These are phyloP conservation scores for Nicotiana obtusifolia DNA, from an alignment of 257 asterid species.

Conservation along the genomic window DNA sequence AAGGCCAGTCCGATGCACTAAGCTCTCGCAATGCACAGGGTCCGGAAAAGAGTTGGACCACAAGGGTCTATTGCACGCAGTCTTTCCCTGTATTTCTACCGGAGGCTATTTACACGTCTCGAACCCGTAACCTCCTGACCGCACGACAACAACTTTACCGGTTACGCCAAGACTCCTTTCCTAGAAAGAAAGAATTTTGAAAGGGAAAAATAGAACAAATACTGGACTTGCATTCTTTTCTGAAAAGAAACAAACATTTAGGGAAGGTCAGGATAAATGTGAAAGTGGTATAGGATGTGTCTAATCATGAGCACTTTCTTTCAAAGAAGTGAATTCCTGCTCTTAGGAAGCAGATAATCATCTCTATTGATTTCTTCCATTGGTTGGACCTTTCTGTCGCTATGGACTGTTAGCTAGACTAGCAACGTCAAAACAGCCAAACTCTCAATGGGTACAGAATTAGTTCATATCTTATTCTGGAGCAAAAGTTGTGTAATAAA, in stretches of 20 bases:
- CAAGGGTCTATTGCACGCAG: too few relatives aligned
- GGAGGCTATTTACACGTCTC: too few relatives aligned
- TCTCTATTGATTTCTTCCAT: not conserved
- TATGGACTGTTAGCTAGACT: not conserved
- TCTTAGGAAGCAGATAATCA: not conserved
- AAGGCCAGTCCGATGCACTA: too few relatives aligned
- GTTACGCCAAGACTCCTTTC: too few relatives aligned
- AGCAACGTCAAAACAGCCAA: not conserved
- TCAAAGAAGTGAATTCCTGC: not conserved
- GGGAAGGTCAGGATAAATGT: not conserved
- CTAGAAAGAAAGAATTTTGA: too few relatives aligned
- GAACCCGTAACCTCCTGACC: too few relatives aligned
- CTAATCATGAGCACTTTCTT: not conserved
- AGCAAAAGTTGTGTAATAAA: not conserved
- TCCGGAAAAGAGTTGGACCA: too few relatives aligned
- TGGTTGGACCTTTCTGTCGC: not conserved
- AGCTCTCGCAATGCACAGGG: too few relatives aligned
- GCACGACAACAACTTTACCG: too few relatives aligned
- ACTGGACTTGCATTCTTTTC: not conserved
- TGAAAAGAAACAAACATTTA: not conserved
- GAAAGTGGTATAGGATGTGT: not conserved
- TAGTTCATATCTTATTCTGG: not conserved
- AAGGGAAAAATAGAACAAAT: not conserved
- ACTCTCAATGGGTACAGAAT: not conserved
- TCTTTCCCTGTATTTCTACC: too few relatives aligned